Evolutionary conservation across 495 filamentous ascomycete genomes (phyloP), one percentile per base, ranked within the genome.

Genomic region (Aspergillus taichungensis): DNA sequence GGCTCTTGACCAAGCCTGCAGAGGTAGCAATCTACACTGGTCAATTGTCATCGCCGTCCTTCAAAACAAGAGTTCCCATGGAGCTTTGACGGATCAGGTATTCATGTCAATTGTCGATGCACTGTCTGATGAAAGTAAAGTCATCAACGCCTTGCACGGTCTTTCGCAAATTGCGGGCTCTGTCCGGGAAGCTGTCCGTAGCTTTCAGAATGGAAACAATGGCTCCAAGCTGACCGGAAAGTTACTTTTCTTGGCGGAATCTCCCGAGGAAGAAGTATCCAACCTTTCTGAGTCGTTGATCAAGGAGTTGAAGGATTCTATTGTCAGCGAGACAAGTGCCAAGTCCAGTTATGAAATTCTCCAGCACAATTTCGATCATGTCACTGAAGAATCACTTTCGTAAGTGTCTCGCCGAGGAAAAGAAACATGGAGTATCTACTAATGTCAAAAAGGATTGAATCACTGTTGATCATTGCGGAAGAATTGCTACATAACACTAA

Each of bases 201-300:
- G 53, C 6, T 75, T 77, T 34, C 65, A 71, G 29, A 56, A 54
- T 30, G 71, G 73, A 2, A 36, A 57, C 8, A 43, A 73, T 47
- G 79, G 79, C 11, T 71, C 74, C 4, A 67, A 69, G 34, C 47
- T 85, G 37, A 61, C 80, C 11, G 74, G 69, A 24, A 74, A 69
- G 35, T 53, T 87, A 7, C 57, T 85, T 0, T 73, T 71, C 39
- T 61, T 85, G 6, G 62, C 74, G 13, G 78, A 85, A 41, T 77
- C 74, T 8, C 43, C 70, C 6, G 65, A 73, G 27, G 77, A 81
- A 13, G 68, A 69, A n/a, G 52, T 83, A 11, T 63, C 77, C 8
- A 56, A 66, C 28, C 52, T 71, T 33, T 78, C 81, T 8, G 64
- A 71, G 31, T 61, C 53, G 5, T 45, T 82, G 24, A 58, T 65